phyloP scores from a whole-genome alignment of 805 yeast genomes.

The Metschnikowia sp. region DNA sequence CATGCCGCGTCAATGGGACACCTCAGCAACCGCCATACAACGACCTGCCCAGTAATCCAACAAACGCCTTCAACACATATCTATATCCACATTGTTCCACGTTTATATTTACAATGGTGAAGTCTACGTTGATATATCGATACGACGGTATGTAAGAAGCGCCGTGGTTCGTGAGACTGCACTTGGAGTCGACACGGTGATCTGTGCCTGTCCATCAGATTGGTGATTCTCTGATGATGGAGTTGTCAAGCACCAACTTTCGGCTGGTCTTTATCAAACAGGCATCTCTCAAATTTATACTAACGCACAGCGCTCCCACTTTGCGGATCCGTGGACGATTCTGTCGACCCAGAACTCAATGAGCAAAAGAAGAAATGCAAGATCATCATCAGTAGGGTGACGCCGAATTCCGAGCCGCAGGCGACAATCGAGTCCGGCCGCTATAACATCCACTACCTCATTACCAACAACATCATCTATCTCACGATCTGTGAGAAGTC shows the following conservation, averaged over 20 bases:
- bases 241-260: too few relatives aligned
- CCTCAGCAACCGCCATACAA: neutral
- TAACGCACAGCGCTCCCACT: slow-evolving; percentile 68
- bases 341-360: slow-evolving; percentile 51
- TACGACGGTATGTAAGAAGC: slow-evolving; percentile 48
- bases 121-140: slow-evolving; percentile 63
- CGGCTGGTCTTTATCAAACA: too few relatives aligned
- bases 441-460: slow-evolving; percentile 72
- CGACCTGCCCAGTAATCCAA: too few relatives aligned
- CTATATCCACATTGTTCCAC: too few relatives aligned
- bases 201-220: too few relatives aligned
- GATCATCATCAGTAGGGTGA: slow-evolving; percentile 67
- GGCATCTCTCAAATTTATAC: neutral
- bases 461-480: slow-evolving; percentile 64
- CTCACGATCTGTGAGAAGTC: slow-evolving; percentile 72
- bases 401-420: slow-evolving; percentile 74
- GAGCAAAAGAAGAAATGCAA: slow-evolving; percentile 87
- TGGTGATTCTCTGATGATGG: too few relatives aligned
- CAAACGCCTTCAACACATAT: too few relatives aligned
- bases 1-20: neutral
- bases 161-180: too few relatives aligned
- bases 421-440: slow-evolving; percentile 80
- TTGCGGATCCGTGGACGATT: slow-evolving; percentile 85
- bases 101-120: slow-evolving; percentile 46
- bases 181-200: too few relatives aligned